These are phyloP conservation scores for Diaporthe nobilis DNA, from an alignment of 2,329 filamentous ascomycete genomes.

Conservation along the genomic window DNA sequence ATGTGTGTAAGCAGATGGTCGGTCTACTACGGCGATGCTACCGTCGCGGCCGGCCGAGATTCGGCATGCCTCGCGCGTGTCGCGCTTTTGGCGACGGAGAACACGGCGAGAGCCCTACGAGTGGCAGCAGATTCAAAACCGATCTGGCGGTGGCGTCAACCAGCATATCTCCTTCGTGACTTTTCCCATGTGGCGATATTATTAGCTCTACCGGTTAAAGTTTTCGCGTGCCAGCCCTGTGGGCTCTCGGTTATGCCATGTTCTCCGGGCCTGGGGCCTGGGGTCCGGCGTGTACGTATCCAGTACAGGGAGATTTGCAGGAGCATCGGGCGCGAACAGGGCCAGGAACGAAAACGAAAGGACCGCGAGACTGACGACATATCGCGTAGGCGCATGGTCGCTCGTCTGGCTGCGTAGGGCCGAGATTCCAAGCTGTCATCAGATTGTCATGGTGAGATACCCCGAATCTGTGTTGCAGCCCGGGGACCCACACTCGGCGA, in stretches of 20 bases:
- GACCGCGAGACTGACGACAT: constrained; percentile 22
- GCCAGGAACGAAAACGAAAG: not conserved
- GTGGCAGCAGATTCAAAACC: not conserved
- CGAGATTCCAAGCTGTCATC: constrained; percentile 18
- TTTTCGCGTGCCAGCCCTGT: constrained; percentile 31
- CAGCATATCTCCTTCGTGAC: not conserved
- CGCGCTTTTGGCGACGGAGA: not conserved
- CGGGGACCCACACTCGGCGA: constrained; percentile 27
- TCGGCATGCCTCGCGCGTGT: not conserved
- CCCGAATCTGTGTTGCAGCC: constrained; percentile 22
- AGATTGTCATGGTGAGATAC: constrained; percentile 24
- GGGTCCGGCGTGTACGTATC: not conserved
- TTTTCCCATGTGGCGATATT: constrained; percentile 20
- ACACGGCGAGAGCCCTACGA: not conserved
- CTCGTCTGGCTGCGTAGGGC: constrained; percentile 1
- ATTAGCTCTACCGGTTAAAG: constrained; percentile 2
- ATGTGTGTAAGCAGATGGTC: not conserved
- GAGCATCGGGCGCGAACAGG: constrained; percentile 10
- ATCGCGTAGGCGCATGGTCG: not conserved
- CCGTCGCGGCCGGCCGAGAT: not conserved
- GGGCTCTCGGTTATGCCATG: constrained; percentile 25
- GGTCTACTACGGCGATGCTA: not conserved
- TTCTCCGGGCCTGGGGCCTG: not conserved
- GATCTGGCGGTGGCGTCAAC: constrained; percentile 24
- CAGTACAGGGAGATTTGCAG: constrained; percentile 9